These are phyloP conservation scores for Talaromyces sp. DNA, from an alignment of 2,329 filamentous ascomycete species.

Conservation along the genomic window DNA sequence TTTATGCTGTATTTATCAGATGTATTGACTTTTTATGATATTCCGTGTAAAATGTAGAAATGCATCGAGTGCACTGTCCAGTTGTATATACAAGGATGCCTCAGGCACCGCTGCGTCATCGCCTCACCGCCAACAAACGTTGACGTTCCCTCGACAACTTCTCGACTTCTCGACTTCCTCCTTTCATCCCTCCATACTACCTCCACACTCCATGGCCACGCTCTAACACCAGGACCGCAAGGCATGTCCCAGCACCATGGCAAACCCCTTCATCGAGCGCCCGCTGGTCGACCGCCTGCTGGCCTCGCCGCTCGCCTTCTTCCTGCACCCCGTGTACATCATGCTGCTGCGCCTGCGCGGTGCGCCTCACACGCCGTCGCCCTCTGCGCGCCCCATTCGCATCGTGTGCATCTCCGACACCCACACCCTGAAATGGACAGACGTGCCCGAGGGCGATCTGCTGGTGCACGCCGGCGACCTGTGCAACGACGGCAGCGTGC, in stretches of 20 bases:
- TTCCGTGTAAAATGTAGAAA: too few species aligned
- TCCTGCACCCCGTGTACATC: constrained; percentile 60
- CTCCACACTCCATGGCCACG: not conserved
- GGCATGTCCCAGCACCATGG: constrained; percentile 20
- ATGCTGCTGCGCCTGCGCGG: constrained; percentile 65
- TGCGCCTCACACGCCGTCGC: constrained; percentile 55
- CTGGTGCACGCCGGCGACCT: constrained; percentile 89
- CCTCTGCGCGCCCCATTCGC: constrained; percentile 54
- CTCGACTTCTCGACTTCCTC: not conserved
- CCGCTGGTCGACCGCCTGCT: constrained; percentile 60
- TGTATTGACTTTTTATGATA: too few species aligned
- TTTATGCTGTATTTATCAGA: too few species aligned
- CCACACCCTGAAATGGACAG: constrained; percentile 55
- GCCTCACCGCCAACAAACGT: not conserved
- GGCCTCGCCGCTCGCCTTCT: constrained; percentile 62
- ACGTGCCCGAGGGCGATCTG: constrained; percentile 67
- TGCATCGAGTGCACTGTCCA: too few species aligned
- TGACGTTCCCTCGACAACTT: not conserved
- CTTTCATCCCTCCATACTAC: not conserved
- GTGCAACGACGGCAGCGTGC: constrained; percentile 65
- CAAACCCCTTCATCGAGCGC: constrained; percentile 46
- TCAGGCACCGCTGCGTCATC: not conserved
- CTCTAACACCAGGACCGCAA: not conserved
- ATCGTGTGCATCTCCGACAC: constrained; percentile 91
- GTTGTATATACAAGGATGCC: not conserved